phyloP scores from a whole-genome alignment of 495 filamentous ascomycete genomes.

The Penicillium lividum region DNA sequence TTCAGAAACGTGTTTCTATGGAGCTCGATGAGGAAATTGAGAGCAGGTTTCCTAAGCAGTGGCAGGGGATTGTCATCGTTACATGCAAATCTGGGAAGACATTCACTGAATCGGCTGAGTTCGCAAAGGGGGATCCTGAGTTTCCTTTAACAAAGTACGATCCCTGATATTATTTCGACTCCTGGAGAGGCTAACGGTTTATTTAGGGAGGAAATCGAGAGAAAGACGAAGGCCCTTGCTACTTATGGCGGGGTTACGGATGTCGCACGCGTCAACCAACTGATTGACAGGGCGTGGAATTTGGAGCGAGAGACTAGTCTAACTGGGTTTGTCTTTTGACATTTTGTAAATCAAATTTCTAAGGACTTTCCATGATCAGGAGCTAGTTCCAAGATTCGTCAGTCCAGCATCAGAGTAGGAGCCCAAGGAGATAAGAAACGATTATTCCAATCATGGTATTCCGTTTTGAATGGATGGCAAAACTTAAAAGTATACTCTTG shows the following conservation, averaged over 20 bases:
- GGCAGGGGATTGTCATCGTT: constrained; percentile 37
- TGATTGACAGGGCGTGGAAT: constrained; percentile 33
- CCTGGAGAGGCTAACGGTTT: constrained; percentile 2
- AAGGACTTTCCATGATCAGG: too few relatives aligned
- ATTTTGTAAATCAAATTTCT: too few relatives aligned
- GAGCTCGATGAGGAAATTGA: constrained; percentile 34
- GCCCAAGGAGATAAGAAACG: too few relatives aligned
- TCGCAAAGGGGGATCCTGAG: constrained; percentile 38
- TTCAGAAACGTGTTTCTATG: constrained; percentile 34
- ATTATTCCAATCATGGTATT: too few relatives aligned
- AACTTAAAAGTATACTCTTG: too few relatives aligned
- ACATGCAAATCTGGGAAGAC: constrained; percentile 28
- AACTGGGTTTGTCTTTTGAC: constrained; percentile 26
- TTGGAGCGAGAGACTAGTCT: constrained; percentile 25
- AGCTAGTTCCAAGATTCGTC: too few relatives aligned
- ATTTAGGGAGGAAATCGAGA: constrained; percentile 31
- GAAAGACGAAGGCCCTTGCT: constrained; percentile 25
- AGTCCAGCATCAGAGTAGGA: too few relatives aligned
- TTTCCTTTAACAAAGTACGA: constrained; percentile 33
- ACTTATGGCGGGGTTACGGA: constrained; percentile 31
- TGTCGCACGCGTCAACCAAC: constrained; percentile 16
- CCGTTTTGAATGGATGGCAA: too few relatives aligned
- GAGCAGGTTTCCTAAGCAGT: constrained; percentile 30
- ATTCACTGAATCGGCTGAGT: constrained; percentile 27
- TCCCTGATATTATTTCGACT: not conserved